Evolutionary conservation across 1,284 basidiomycete species (phyloP).

Genomic region (Apiotrichum gracile): DNA sequence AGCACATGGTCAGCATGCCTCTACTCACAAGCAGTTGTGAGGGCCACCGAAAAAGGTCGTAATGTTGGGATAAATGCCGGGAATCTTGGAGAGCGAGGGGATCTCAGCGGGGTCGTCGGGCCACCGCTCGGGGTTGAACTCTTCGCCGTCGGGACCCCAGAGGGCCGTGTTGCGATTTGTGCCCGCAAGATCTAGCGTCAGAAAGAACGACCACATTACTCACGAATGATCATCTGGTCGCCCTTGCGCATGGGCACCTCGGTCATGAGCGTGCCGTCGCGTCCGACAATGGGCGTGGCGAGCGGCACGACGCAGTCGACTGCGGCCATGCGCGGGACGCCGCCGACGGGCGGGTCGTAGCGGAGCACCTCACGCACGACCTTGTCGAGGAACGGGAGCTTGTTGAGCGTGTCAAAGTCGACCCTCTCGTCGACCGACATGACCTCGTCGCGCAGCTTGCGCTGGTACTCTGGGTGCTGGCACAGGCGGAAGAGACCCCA

Average conservation of each 20-base stretch:
- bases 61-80: conserved; percentile 62
- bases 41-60: conserved; percentile 53
- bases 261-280: conserved; percentile 43
- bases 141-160: conserved; percentile 64
- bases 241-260: conserved; percentile 28
- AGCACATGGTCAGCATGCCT: neutral
- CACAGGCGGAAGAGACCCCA: conserved; percentile 70
- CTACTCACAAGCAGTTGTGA: conserved; percentile 55
- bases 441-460: conserved; percentile 55
- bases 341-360: conserved; percentile 59
- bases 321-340: conserved; percentile 58
- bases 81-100: conserved; percentile 53
- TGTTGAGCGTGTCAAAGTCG: conserved; percentile 42
- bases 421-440: conserved; percentile 25
- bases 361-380: conserved; percentile 64
- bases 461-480: conserved; percentile 54
- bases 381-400: conserved; percentile 55
- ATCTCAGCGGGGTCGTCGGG: neutral
- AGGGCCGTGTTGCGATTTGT: conserved; percentile 58
- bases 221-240: conserved; percentile 25
- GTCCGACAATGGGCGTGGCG: conserved; percentile 40
- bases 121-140: conserved; percentile 51
- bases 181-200: conserved; percentile 33
- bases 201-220: conserved; percentile 20
- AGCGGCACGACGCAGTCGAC: conserved; percentile 60